A percentile compares a stretch with the other conserved stretches of the same genome.
phyloP scores from a whole-genome alignment of 768 basidiomycete species.

The Lentinula sp. region DNA sequence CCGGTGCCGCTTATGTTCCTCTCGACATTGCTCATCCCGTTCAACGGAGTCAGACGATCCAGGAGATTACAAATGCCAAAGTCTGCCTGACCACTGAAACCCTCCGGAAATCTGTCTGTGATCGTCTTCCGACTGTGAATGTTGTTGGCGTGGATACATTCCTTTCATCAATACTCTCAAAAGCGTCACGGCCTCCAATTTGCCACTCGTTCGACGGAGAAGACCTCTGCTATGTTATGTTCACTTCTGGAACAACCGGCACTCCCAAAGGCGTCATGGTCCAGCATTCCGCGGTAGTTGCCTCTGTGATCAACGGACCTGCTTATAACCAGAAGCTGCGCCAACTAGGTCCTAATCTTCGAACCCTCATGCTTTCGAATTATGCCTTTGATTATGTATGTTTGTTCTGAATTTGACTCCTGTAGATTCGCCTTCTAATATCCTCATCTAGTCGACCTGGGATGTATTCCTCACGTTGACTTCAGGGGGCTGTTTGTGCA shows the following conservation, averaged over 20 bases:
- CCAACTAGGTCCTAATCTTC: slow-evolving; percentile 7
- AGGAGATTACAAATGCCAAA: background rate
- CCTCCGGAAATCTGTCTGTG: background rate
- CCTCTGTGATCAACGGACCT: slow-evolving; percentile 17
- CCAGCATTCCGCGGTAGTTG: slow-evolving; percentile 10
- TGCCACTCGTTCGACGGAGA: background rate
- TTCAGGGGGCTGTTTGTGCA: slow-evolving; percentile 14
- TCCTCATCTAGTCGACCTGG: slow-evolving; percentile 5
- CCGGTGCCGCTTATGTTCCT: slow-evolving; percentile 19
- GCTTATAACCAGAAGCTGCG: slow-evolving; percentile 5
- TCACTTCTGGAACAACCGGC: slow-evolving; percentile 16
- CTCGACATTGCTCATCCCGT: slow-evolving; percentile 23
- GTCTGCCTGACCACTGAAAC: background rate
- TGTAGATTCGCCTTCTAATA: background rate
- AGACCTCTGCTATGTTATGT: slow-evolving; percentile 18
- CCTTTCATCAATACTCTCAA: background rate
- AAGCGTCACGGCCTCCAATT: background rate
- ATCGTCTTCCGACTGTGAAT: background rate
- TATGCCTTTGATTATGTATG: background rate
- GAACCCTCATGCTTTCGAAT: background rate
- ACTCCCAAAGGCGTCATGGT: slow-evolving; percentile 17
- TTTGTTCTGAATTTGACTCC: background rate
- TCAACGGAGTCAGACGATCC: slow-evolving; percentile 16
- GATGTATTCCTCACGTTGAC: slow-evolving; percentile 16
- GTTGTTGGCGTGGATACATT: background rate